Base-by-base conservation (phyloP, 2,329 filamentous ascomycete species). In the Botryotinia globosa region DNA sequence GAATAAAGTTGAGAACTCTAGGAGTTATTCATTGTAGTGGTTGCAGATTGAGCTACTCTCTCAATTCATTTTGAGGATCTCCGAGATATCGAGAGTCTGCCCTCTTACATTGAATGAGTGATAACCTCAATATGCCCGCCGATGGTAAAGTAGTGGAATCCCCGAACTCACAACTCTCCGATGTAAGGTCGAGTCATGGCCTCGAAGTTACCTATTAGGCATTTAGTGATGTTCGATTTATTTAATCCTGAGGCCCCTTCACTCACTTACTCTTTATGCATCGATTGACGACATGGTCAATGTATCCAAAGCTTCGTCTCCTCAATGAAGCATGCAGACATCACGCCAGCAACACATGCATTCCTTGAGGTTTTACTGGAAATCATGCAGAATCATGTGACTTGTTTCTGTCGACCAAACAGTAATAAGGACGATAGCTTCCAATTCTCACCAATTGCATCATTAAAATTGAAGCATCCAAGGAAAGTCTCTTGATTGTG, bases 201-300 rank as follows among this genome's bases (percentile, higher is more conserved):
- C 14, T 22, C 37, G 9, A 42, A 37, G 9, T 37, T 37, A 37
- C 37, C 37, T 37, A 37, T 8, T 37, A 37, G 37, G 8, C 37
- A 37, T 37, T 37, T 37, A 37, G 34, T 39, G 20, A 62, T 16
- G 18, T 16, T 4, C 22, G 4, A 39, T 62, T 6, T 4, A 20
- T 16, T n/a, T 2, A 25, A 8, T 42, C n/a, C 5, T 0, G 25
- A 2, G 48, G 10, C n/a, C 25, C 22, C 37, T 62, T 29, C 16
- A 34, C 56, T 14, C 29, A 37, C 4, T 16, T 37, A 0, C 1
- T 16, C 16, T 37, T 9, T n/a, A 22, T 25, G 25, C n/a, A 29
- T 18, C 0, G 12, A 61, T 9, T 0, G 20, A 22, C 2, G 0
- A 9, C 8, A n/a, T 25, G 22, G 7, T 25, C 2, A 37, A 14